Percentiles rank a stretch among this genome's conserved stretches.
Conservation (phyloP, 2,329 filamentous ascomycete species). For the Nigrograna mackinnonii region DNA sequence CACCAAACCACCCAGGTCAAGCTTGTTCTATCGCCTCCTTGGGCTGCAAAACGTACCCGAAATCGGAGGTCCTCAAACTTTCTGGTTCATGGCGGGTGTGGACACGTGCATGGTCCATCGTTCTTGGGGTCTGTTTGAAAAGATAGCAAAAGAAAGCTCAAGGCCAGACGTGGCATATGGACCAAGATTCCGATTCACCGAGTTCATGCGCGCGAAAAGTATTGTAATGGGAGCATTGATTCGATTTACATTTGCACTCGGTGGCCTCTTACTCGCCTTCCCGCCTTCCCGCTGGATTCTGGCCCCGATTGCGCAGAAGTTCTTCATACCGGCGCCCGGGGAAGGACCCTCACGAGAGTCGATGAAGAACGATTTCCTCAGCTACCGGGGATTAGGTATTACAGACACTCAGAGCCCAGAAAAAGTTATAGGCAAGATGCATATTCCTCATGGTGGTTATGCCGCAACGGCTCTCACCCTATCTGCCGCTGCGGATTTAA, state of each 20-base stretch:
- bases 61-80: constrained; percentile 63
- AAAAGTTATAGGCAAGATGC: constrained; percentile 60
- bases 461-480: constrained; percentile 67
- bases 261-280: constrained; percentile 50
- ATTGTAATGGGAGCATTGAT: constrained; percentile 51
- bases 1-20: constrained; percentile 36
- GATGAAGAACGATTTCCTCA: constrained; percentile 62
- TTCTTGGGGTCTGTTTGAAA: constrained; percentile 58
- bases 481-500: constrained; percentile 65
- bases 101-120: constrained; percentile 64
- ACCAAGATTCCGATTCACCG: constrained; percentile 59
- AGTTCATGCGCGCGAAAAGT: constrained; percentile 59
- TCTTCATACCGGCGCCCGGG: constrained; percentile 31
- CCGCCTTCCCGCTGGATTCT: constrained; percentile 55
- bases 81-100: constrained; percentile 54
- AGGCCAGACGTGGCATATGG: constrained; percentile 55
- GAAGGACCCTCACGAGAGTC: constrained; percentile 48
- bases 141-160: constrained; percentile 34
- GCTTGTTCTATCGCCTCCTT: constrained; percentile 46
- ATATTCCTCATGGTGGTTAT: constrained; percentile 67
- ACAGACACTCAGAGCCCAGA: constrained; percentile 53
- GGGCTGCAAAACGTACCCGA: constrained; percentile 59
- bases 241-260: constrained; percentile 52
- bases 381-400: constrained; percentile 67
- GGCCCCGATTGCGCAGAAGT: constrained; percentile 29